phyloP scores from a whole-genome alignment of 805 yeast species.

The Ascoidea rubescens region DNA sequence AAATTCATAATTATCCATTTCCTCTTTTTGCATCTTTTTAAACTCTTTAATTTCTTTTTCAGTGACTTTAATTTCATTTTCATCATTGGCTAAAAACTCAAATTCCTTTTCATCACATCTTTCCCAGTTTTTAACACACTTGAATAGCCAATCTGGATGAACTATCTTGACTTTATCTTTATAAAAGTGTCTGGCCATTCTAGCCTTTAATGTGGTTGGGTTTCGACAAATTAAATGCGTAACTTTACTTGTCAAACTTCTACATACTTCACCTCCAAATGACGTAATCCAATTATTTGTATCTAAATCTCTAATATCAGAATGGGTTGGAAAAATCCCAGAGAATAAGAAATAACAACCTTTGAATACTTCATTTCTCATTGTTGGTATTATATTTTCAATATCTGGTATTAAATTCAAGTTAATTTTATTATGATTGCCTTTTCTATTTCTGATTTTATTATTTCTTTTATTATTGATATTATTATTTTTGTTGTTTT shows the following conservation, averaged over 20 bases:
- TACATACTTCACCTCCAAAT: conserved; percentile 78
- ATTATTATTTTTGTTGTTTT: no score
- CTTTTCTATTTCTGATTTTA: not conserved
- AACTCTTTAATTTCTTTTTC: conserved; percentile 30
- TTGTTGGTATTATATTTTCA: conserved; percentile 53
- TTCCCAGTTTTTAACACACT: conserved; percentile 71
- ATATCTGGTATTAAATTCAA: conserved; percentile 36
- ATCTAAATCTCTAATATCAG: conserved; percentile 59
- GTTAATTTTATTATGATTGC: no score
- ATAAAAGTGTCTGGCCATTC: conserved; percentile 55
- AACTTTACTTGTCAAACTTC: conserved; percentile 55
- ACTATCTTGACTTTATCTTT: conserved; percentile 54
- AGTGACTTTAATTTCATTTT: conserved; percentile 25
- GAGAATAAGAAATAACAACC: conserved; percentile 67
- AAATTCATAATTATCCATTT: no score
- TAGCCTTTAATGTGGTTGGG: conserved; percentile 72
- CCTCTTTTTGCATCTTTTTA: conserved; percentile 14
- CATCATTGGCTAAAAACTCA: conserved; percentile 35
- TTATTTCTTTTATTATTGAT: no score
- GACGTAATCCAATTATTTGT: conserved; percentile 86
- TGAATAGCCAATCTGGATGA: conserved; percentile 85
- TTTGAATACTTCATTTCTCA: conserved; percentile 55
- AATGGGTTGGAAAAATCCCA: conserved; percentile 82
- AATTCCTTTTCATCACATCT: conserved; percentile 50
- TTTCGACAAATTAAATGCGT: conserved; percentile 83